These are phyloP conservation scores for Tolypocladium album DNA, from an alignment of 2,329 filamentous ascomycete species.

Conservation along the genomic window DNA sequence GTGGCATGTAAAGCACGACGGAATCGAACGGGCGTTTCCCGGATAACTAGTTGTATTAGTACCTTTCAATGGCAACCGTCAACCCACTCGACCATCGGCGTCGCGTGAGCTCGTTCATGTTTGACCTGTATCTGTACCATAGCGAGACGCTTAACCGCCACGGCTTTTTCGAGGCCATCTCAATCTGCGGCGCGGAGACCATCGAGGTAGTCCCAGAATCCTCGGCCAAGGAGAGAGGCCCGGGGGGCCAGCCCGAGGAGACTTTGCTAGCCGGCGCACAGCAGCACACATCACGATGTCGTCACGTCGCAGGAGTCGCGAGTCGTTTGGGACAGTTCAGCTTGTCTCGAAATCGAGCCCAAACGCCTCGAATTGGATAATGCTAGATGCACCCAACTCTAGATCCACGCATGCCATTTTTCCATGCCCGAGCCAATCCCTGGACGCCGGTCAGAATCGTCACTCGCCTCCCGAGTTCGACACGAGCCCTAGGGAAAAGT, in stretches of 20 bases:
- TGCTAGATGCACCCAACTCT: constrained; percentile 34
- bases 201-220: constrained; percentile 47
- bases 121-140: constrained; percentile 58
- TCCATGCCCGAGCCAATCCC: constrained; percentile 24
- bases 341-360: constrained; percentile 32
- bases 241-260: constrained; percentile 33
- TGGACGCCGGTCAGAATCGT: constrained; percentile 7
- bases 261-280: constrained; percentile 41
- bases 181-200: constrained; percentile 49
- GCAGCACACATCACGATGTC: constrained; percentile 15
- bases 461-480: constrained; percentile 1
- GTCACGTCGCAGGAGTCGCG: constrained; percentile 6
- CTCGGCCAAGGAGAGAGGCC: constrained; percentile 31
- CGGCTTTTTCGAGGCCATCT: constrained; percentile 51
- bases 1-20: constrained; percentile 10
- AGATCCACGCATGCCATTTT: constrained; percentile 27
- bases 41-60: neutral
- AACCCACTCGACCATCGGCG: neutral
- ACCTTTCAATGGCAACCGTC: no score
- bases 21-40: neutral
- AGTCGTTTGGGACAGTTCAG: constrained; percentile 7
- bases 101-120: constrained; percentile 25
- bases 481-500: neutral
- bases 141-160: constrained; percentile 41
- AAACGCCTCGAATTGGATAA: constrained; percentile 35